Evolutionary conservation across 78 protist species (phyloP).

Genomic region (Polysphondylium violaceum): DNA sequence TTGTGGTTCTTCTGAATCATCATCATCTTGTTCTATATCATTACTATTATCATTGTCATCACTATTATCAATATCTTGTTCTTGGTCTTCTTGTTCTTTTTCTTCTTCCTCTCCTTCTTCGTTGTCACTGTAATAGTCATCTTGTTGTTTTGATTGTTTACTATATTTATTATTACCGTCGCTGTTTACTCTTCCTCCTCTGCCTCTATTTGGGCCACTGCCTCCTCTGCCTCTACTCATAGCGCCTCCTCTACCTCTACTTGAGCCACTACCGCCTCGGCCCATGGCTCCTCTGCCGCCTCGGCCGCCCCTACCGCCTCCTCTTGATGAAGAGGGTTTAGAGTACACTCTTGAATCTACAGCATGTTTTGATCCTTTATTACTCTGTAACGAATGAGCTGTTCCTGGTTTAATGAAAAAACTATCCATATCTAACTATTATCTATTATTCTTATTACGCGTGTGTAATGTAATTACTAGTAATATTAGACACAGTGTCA

Average conservation of each 20-base stretch:
- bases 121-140: slow-evolving; percentile 6
- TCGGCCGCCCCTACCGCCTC: slow-evolving; percentile 21
- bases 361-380: not conserved
- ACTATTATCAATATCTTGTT: not conserved
- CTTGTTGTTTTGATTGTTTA: slow-evolving; percentile 3
- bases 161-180: slow-evolving; percentile 2
- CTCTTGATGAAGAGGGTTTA: slow-evolving; percentile 9
- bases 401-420: slow-evolving; percentile 62
- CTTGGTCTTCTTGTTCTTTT: slow-evolving; percentile 11
- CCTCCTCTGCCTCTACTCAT: not conserved
- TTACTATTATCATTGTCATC: slow-evolving; percentile 10
- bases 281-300: slow-evolving; percentile 29
- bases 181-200: slow-evolving; percentile 1
- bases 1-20: slow-evolving; percentile 21
- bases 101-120: slow-evolving; percentile 7
- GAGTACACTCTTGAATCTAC: slow-evolving; percentile 6
- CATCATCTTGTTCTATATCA: not conserved
- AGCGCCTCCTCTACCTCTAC: slow-evolving; percentile 4
- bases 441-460: no score
- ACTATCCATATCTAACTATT: slow-evolving; percentile 71
- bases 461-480: no score
- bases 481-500: no score
- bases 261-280: slow-evolving; percentile 30
- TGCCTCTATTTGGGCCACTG: not conserved
- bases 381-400: slow-evolving; percentile 17